phyloP scores from a whole-genome alignment of 495 filamentous ascomycete species.

The Xylaria intraflava region DNA sequence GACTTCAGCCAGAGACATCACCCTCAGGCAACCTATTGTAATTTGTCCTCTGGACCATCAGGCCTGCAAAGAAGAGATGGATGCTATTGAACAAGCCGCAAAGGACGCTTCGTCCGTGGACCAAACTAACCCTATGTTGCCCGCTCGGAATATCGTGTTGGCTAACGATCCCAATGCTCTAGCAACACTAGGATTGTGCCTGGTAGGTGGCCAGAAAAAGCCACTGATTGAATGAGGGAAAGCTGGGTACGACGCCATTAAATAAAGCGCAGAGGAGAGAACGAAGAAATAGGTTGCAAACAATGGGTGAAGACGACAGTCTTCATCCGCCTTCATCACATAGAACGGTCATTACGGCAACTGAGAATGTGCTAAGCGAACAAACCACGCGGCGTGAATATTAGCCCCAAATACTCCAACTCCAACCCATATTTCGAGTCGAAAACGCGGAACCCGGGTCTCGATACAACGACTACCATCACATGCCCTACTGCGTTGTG shows the following conservation, averaged over 20 bases:
- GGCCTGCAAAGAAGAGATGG: constrained; percentile 96
- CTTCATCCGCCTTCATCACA: background rate
- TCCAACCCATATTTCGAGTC: background rate
- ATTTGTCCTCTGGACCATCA: constrained; percentile 94
- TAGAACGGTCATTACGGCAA: background rate
- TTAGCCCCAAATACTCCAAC: background rate
- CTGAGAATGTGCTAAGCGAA: background rate
- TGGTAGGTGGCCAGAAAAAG: constrained; percentile 81
- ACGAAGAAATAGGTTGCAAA: background rate
- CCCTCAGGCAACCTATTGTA: constrained; percentile 86
- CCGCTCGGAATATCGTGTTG: constrained; percentile 72
- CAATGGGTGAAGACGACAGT: background rate
- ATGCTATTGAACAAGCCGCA: constrained; percentile 90
- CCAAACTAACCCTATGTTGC: constrained; percentile 81
- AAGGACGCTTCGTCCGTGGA: constrained; percentile 84
- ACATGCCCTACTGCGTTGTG: background rate
- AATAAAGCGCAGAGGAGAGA: background rate
- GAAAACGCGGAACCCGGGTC: background rate
- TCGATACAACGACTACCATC: background rate
- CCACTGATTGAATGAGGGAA: constrained; percentile 74
- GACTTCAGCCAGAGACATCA: constrained; percentile 84
- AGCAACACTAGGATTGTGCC: constrained; percentile 69
- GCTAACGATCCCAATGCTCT: constrained; percentile 71
- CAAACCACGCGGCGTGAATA: background rate
- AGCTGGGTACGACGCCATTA: background rate